Percentiles rank a stretch among this genome's conserved stretches.
Conservation (phyloP, 805 yeast species). For the Clavispora asparagi region DNA sequence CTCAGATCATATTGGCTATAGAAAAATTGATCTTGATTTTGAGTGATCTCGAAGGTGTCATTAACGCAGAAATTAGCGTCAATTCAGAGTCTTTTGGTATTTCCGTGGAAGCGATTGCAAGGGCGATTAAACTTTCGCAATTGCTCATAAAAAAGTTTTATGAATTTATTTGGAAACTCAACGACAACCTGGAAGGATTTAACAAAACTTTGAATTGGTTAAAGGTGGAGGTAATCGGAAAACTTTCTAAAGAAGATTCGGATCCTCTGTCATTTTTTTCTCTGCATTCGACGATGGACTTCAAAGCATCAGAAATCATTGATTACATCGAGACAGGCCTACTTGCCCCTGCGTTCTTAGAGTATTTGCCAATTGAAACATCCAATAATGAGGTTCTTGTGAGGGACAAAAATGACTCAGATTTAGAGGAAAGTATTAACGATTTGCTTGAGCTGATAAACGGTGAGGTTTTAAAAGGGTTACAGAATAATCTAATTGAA, state of each 20-base stretch:
- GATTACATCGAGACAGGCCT: constrained; percentile 8
- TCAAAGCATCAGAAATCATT: constrained; percentile 10
- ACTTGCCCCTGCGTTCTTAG: constrained; percentile 8
- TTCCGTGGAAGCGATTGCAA: not conserved
- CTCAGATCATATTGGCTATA: constrained; percentile 48
- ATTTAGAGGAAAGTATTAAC: not conserved
- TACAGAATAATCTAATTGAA: constrained; percentile 23
- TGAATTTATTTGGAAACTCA: constrained; percentile 36
- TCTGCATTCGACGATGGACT: constrained; percentile 11
- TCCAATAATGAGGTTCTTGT: constrained; percentile 6
- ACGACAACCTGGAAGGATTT: constrained; percentile 43
- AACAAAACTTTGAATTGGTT: constrained; percentile 44
- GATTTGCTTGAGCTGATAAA: constrained; percentile 3
- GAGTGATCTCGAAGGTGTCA: constrained; percentile 35
- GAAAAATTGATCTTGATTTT: constrained; percentile 51
- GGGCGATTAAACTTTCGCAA: constrained; percentile 14
- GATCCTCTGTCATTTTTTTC: constrained; percentile 10
- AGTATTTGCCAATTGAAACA: constrained; percentile 2
- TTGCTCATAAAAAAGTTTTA: constrained; percentile 28
- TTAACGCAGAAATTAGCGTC: constrained; percentile 6
- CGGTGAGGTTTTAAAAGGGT: constrained; percentile 17
- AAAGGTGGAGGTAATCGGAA: constrained; percentile 28
- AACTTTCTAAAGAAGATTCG: constrained; percentile 37
- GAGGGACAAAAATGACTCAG: not conserved
- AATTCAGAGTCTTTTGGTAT: constrained; percentile 8